Evolutionary conservation across 306 rosid species (phyloP).

Genomic region (Vachellia pachyceras): DNA sequence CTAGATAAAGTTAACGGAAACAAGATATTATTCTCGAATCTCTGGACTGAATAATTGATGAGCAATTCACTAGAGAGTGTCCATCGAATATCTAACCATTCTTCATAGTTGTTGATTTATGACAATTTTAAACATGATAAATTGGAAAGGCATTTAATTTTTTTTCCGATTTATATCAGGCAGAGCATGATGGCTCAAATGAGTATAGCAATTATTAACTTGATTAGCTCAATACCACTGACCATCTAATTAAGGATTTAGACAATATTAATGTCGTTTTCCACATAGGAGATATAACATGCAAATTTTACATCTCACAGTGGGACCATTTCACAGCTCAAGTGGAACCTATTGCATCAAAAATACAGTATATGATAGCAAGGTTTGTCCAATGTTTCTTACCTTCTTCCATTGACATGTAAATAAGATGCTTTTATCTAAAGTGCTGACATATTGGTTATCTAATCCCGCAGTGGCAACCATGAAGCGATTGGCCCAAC

Average conservation of each 20-base stretch:
- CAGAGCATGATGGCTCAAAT: slow-evolving; percentile 89
- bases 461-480: slow-evolving; percentile 67
- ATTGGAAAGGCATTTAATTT: slow-evolving; percentile 8
- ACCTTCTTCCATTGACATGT: slow-evolving; percentile 23
- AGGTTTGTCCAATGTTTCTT: slow-evolving; percentile 63
- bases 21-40: slow-evolving; percentile 27
- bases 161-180: slow-evolving; percentile 54
- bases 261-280: slow-evolving; percentile 75
- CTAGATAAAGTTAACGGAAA: not conserved
- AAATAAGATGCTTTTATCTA: slow-evolving; percentile 16
- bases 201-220: slow-evolving; percentile 84
- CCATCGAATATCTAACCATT: not conserved
- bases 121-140: slow-evolving; percentile 2
- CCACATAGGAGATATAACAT: slow-evolving; percentile 86
- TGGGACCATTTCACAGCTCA: slow-evolving; percentile 98
- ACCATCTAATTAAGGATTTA: slow-evolving; percentile 74
- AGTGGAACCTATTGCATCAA: slow-evolving; percentile 91
- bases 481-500: slow-evolving; percentile 91
- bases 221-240: slow-evolving; percentile 82
- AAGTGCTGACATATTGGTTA: slow-evolving; percentile 35
- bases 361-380: slow-evolving; percentile 88
- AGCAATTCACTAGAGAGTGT: not conserved
- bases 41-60: not conserved
- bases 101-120: not conserved
- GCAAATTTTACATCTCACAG: slow-evolving; percentile 88